Evolutionary conservation across 768 basidiomycete genomes (phyloP), one percentile per base, ranked within the genome.

Genomic region (Cytidiella melzeri): DNA sequence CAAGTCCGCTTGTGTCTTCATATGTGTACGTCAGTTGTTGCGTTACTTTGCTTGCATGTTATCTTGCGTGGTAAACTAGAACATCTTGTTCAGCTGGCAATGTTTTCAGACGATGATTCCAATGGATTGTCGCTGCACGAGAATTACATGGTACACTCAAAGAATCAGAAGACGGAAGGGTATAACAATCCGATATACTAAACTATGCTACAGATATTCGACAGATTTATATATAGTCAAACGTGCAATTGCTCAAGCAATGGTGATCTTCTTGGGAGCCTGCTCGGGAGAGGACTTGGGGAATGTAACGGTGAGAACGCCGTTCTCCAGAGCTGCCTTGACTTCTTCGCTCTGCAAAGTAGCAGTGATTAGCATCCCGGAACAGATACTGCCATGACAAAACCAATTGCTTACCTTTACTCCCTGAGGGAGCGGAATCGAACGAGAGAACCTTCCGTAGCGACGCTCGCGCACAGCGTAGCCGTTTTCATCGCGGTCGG

Each of bases 361-460:
- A 18, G 12, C n/a, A 45, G 45, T 30, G 44, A 36, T 20, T n/a
- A 3, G 13, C n/a, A n/a, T n/a, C n/a, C n/a, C n/a, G n/a, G n/a
- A n/a, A n/a, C n/a, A n/a, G n/a, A n/a, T n/a, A n/a, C n/a, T n/a
- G n/a, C n/a, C n/a, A n/a, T n/a, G n/a, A n/a, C n/a, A n/a, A n/a
- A n/a, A n/a, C n/a, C n/a, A n/a, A n/a, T n/a, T n/a, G n/a, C 61
- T 12, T 51, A 75, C 76, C 70, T 77, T 75, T 45, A 73, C 64
- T 5, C 77, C 77, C 47, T 63, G 56, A 21, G 79, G 76, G 13
- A 81, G 66, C 28, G 71, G 66, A 48, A 81, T 44, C 1, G 70
- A 69, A 18, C 80, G 66, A 39, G 73, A 67, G 58, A 79, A 78
- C 43, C 64, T 73, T 36, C 80, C 79, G 39, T 54, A 72, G 28